phyloP scores from a whole-genome alignment of 2,329 filamentous ascomycete species.

The Beauveria medogensis region DNA sequence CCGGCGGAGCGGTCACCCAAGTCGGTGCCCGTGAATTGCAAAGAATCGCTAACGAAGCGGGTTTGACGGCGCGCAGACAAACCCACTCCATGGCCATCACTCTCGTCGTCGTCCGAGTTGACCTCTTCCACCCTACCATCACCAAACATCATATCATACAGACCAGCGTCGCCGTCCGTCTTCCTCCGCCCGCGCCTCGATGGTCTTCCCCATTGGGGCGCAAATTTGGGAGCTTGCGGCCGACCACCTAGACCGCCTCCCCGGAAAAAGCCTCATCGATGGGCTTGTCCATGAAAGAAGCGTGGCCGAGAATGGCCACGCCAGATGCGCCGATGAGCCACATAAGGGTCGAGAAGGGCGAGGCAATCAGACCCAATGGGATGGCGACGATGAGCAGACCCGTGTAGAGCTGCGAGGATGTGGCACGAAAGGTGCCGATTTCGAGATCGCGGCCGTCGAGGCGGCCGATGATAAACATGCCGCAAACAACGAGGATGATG shows the following conservation, averaged over 20 bases:
- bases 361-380: constrained; percentile 77
- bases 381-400: constrained; percentile 74
- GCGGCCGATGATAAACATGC: constrained; percentile 87
- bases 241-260: constrained; percentile 99
- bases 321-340: constrained; percentile 96
- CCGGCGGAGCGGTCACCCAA: constrained; percentile 35
- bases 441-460: constrained; percentile 84
- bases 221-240: constrained; percentile 94
- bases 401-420: constrained; percentile 90
- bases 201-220: constrained; percentile 99
- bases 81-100: constrained; percentile 47
- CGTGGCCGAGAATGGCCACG: constrained; percentile 90
- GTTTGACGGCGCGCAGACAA: constrained; percentile 36
- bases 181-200: constrained; percentile 73
- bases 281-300: constrained; percentile 92
- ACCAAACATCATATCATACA: constrained; percentile 27
- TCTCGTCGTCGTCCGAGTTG: constrained; percentile 49
- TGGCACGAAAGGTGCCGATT: constrained; percentile 73
- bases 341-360: constrained; percentile 74
- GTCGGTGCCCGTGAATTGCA: constrained; percentile 54
- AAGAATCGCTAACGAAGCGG: constrained; percentile 51
- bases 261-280: constrained; percentile 99
- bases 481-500: constrained; percentile 76
- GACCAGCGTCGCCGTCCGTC: constrained; percentile 40
- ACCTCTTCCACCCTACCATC: constrained; percentile 55